Percentiles rank a stretch among this genome's conserved stretches.
Evolutionary conservation across 441 rosid species (phyloP).

Genomic region (Populus hybrid): DNA sequence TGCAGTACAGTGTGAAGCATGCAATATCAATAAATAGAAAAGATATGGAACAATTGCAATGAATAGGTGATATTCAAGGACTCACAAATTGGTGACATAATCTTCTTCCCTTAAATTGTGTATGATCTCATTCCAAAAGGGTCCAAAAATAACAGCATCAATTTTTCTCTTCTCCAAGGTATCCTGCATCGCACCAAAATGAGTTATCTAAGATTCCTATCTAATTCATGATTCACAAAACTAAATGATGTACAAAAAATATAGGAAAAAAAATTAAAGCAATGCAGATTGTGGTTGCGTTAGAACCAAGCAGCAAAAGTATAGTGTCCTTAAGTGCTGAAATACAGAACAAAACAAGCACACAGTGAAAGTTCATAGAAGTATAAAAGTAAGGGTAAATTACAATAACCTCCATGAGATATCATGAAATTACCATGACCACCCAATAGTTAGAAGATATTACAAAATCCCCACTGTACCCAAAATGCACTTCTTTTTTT

Average conservation of each 20-base stretch:
- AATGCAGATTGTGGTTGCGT: too few relatives aligned
- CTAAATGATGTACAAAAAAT: neutral
- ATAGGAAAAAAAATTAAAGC: neutral
- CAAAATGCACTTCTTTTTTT: too few relatives aligned
- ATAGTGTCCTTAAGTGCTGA: too few relatives aligned
- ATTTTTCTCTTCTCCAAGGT: slow-evolving; percentile 56
- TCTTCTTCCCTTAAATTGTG: slow-evolving; percentile 92
- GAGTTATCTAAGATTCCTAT: slow-evolving; percentile 3
- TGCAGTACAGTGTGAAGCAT: neutral
- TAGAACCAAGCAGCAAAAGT: too few relatives aligned
- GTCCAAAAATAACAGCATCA: slow-evolving; percentile 88
- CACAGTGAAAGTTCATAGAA: neutral
- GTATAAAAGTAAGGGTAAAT: neutral
- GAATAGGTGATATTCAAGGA: slow-evolving; percentile 6
- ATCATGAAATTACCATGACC: too few relatives aligned
- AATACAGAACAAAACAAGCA: too few relatives aligned
- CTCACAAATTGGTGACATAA: slow-evolving; percentile 83
- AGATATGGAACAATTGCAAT: neutral
- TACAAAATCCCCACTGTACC: too few relatives aligned
- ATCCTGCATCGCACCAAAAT: slow-evolving; percentile 35
- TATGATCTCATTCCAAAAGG: slow-evolving; percentile 96
- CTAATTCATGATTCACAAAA: slow-evolving; percentile 14
- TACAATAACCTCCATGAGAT: neutral
- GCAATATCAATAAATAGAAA: neutral
- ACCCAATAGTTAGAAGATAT: too few relatives aligned